Evolutionary conservation across 495 filamentous ascomycete species (phyloP), one percentile per base, ranked within the genome.

Genomic region (Jackrogersella multiformis): DNA sequence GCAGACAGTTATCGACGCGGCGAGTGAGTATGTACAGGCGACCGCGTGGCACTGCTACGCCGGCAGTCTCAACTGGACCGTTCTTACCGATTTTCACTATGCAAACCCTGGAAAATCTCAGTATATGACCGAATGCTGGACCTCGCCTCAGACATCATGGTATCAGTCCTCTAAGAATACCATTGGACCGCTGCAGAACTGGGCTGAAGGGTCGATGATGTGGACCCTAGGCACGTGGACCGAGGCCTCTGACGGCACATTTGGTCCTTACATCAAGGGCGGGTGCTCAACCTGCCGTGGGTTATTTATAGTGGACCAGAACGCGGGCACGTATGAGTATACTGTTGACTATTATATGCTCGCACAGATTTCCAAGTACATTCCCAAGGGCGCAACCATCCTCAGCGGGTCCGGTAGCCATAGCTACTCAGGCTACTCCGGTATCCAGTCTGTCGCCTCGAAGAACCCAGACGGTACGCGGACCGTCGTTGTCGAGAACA

Each of bases 61-160:
- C 10, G 69, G 61, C 32, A 66, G 73, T 23, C 65, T 80, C 4
- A 73, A 85, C 70, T 87, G 84, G 83, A 75, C 73, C 7, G 83
- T 85, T 5, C 67, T 87, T 35, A 81, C 74, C 15, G 56, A 76
- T 26, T 86, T 86, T 63, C 78, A 84, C 56, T 69, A 80, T 54
- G 64, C 63, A 0, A 83, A 83, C 64, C 82, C 82, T 0, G 54
- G 57, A 24, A 75, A 77, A 4, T 75, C 74, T 6, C 84, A 86
- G 71, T 86, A 84, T 69, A 87, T 87, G 85, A 86, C 84, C 13
- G 85, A 87, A 71, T 87, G 85, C 68, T 86, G 84, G 81, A 85
- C 80, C 1, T 75, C 78, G 0, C 59, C 65, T 2, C 55, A 68
- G 1, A 79, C 78, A 7, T 61, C 76, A 16, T 85, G 84, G 82